phyloP scores from a whole-genome alignment of 257 asterid genomes.

The Fraxinus cuspidata region DNA sequence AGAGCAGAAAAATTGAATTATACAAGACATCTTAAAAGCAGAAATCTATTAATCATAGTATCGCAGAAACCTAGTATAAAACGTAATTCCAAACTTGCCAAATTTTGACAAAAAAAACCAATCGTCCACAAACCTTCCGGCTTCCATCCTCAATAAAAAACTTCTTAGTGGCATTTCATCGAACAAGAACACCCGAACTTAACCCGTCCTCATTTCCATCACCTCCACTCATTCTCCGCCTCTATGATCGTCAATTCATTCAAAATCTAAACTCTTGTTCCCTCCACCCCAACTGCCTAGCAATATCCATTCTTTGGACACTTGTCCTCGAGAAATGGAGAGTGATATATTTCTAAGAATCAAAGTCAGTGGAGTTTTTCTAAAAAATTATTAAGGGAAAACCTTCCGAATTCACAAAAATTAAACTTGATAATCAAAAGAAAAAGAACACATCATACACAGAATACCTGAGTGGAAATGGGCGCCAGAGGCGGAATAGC shows the following conservation, averaged over 20 bases:
- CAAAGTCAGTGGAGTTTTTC: background rate
- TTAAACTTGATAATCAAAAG: background rate
- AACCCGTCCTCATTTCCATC: background rate
- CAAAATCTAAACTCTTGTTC: background rate
- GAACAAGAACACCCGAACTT: background rate
- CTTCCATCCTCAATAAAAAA: background rate
- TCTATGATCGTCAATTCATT: too few species aligned
- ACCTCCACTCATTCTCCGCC: too few species aligned
- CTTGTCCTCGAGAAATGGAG: background rate
- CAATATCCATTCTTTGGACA: background rate
- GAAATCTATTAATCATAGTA: background rate
- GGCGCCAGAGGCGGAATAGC: too few species aligned
- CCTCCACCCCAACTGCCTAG: background rate
- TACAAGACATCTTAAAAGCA: background rate
- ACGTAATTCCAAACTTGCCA: background rate
- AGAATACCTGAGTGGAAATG: background rate
- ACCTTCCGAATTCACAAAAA: background rate
- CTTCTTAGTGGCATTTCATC: conserved; percentile 19
- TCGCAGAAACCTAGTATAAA: too few species aligned
- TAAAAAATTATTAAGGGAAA: too few species aligned
- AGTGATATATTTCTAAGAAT: too few species aligned
- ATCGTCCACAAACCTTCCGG: background rate
- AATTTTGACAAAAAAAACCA: background rate
- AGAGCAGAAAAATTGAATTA: background rate
- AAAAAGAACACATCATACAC: background rate